These are phyloP conservation scores for Golovinomyces cichoracearum DNA, from an alignment of 2,329 filamentous ascomycete genomes.

Conservation along the genomic window DNA sequence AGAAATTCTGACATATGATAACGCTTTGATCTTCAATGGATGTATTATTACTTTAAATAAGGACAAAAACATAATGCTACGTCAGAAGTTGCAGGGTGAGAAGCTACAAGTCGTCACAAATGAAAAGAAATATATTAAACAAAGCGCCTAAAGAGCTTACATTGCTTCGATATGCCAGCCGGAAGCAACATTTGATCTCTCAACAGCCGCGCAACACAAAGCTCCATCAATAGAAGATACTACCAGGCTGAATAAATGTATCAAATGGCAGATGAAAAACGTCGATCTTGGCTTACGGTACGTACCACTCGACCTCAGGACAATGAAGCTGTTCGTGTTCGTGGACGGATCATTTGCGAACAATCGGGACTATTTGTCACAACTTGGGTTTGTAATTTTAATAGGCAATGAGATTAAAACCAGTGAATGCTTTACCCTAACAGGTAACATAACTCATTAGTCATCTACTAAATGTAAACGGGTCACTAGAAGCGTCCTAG, in stretches of 20 bases:
- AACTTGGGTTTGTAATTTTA: neutral
- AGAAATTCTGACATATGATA: neutral
- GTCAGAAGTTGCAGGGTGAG: neutral
- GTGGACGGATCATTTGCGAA: neutral
- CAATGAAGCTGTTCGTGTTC: neutral
- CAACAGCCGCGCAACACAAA: neutral
- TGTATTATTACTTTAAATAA: neutral
- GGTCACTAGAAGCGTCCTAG: neutral
- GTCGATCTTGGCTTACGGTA: neutral
- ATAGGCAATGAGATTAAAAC: neutral
- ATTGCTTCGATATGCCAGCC: slow-evolving; percentile 1
- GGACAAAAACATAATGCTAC: neutral
- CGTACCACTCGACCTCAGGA: neutral
- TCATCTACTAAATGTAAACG: neutral
- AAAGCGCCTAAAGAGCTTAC: neutral
- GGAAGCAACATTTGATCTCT: too few relatives aligned
- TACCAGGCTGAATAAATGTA: neutral
- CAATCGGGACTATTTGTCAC: neutral
- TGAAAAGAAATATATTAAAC: neutral
- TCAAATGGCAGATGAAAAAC: neutral
- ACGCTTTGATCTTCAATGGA: neutral
- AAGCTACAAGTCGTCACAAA: neutral
- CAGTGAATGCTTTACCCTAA: neutral
- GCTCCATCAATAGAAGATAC: neutral
- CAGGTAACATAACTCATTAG: neutral